A percentile compares a stretch with the other conserved stretches of the same genome.
phyloP scores from a whole-genome alignment of 139 green algal species.

The Asterochloris sp. region DNA sequence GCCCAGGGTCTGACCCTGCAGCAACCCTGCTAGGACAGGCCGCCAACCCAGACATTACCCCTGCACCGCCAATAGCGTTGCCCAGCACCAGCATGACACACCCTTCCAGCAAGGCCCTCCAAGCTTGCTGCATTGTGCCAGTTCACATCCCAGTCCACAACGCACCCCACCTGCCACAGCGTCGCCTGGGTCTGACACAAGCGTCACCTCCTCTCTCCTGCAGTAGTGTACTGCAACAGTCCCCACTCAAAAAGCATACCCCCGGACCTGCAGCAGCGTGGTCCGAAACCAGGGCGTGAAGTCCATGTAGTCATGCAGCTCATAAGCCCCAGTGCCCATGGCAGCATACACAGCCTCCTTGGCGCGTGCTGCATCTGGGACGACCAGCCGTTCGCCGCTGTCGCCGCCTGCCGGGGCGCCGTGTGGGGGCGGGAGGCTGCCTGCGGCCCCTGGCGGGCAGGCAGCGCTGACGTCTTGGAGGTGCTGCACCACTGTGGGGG shows the following conservation, averaged over 20 bases:
- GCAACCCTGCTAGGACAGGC: too few species aligned
- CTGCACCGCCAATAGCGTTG: too few species aligned
- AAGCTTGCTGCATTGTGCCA: too few species aligned
- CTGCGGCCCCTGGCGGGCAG: constrained; percentile 29
- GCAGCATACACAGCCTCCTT: constrained; percentile 88
- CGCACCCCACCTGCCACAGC: too few species aligned
- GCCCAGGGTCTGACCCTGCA: too few species aligned
- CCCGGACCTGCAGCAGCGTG: constrained; percentile 31
- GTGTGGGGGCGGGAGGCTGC: constrained; percentile 24
- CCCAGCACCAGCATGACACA: too few species aligned
- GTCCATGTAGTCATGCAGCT: constrained; percentile 82
- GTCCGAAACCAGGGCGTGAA: constrained; percentile 49
- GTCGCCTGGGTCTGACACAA: too few species aligned
- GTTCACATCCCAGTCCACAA: too few species aligned
- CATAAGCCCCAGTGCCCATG: constrained; percentile 64
- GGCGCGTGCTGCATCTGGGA: constrained; percentile 40
- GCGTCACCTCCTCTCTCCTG: too few species aligned
- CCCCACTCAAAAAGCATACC: neutral
- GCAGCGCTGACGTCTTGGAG: constrained; percentile 32
- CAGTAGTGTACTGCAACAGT: too few species aligned
- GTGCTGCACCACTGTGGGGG: constrained; percentile 48
- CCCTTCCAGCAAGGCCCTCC: too few species aligned
- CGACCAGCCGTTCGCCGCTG: constrained; percentile 1
- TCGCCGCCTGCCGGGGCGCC: constrained; percentile 12
- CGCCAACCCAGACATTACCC: too few species aligned